Percentiles rank a stretch among this genome's conserved stretches.
phyloP scores from a whole-genome alignment of 2,329 filamentous ascomycete genomes.

The Fusarium coffeatum region DNA sequence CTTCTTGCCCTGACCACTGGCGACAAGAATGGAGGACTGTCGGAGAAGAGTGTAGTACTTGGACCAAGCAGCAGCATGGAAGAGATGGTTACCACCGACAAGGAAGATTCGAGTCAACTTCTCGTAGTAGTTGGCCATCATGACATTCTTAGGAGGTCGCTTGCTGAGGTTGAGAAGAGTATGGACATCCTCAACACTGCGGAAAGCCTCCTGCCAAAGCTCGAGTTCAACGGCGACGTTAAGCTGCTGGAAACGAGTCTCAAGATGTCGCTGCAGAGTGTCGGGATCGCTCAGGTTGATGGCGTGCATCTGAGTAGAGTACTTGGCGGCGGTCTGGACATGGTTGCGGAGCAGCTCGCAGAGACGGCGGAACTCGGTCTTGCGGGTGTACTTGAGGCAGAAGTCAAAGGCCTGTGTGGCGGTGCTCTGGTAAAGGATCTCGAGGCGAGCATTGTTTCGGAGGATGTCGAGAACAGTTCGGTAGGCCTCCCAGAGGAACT shows the following conservation, averaged over 20 bases:
- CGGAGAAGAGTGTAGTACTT: conserved; percentile 97
- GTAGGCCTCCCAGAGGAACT: conserved; percentile 99
- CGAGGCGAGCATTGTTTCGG: conserved; percentile 97
- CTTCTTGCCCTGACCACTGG: conserved; percentile 88
- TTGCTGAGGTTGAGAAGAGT: conserved; percentile 97
- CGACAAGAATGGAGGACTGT: conserved; percentile 85
- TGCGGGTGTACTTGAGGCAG: conserved; percentile 96
- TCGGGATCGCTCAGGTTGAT: conserved; percentile 99
- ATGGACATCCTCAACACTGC: conserved; percentile 98
- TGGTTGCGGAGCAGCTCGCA: conserved; percentile 99
- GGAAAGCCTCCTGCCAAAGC: conserved; percentile 99
- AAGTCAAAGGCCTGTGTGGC: conserved; percentile 99
- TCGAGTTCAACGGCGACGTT: conserved; percentile 98
- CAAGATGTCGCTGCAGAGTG: conserved; percentile 94
- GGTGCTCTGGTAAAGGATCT: conserved; percentile 98
- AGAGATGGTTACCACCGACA: conserved; percentile 98
- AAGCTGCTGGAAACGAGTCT: conserved; percentile 97
- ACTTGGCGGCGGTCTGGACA: conserved; percentile 98
- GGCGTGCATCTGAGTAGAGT: conserved; percentile 98
- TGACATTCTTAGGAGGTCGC: conserved; percentile 96
- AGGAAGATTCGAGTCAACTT: conserved; percentile 99
- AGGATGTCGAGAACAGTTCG: conserved; percentile 97
- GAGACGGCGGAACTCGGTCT: conserved; percentile 98
- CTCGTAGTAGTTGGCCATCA: conserved; percentile 99
- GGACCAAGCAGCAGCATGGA: conserved; percentile 98